Base-by-base conservation (phyloP, 768 basidiomycete species). In the Amanita jacksonii region DNA sequence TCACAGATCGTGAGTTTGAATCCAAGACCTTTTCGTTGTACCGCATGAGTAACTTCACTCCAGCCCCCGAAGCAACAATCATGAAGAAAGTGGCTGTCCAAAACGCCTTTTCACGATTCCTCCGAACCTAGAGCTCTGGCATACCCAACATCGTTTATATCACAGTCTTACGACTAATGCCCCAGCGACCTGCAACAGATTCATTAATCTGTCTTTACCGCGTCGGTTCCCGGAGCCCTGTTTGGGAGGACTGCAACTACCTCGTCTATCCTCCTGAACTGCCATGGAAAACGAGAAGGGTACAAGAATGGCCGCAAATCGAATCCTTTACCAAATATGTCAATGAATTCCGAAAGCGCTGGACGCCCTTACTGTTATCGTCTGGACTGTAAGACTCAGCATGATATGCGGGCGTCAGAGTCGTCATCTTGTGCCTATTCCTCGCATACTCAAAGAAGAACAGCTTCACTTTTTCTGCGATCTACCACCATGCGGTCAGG, bases 381-480 rank as follows among this genome's bases (percentile, higher is more conserved):
- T 96, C 93, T 1, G 94, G 93, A 54, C 88, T 90, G 63, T 97
- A 97, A 3, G 86, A 87, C 62, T 96, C 94, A 38, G 92, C 92
- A 59, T 96, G 92, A 55, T 96, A 96, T 1, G 89, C 74, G 1
- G 92, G 92, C 2, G 92, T 96, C 49, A 96, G 58, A 0, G 90
- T 94, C 19, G 92, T 94, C 92, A 99, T 98, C 76, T 99, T 99
- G 67, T 98, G 96, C 36, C 93, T 68, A 60, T 99, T 99, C 42
- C 93, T 72, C 0, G 96, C 96, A 53, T 99, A 81, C 60, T 96
- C 91, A 53, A 92, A 94, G 69, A 89, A 98, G 70, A 99, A 99
- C 30, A 80, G 64, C 60, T 99, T 98, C 55, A 99, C 96, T 68
- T 97, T 98, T 53, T 88, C 84, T 12, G 93, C 96, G 46, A 98